These are phyloP conservation scores for Nicotiana obtusifolia DNA, from an alignment of 257 asterid species.

Conservation along the genomic window DNA sequence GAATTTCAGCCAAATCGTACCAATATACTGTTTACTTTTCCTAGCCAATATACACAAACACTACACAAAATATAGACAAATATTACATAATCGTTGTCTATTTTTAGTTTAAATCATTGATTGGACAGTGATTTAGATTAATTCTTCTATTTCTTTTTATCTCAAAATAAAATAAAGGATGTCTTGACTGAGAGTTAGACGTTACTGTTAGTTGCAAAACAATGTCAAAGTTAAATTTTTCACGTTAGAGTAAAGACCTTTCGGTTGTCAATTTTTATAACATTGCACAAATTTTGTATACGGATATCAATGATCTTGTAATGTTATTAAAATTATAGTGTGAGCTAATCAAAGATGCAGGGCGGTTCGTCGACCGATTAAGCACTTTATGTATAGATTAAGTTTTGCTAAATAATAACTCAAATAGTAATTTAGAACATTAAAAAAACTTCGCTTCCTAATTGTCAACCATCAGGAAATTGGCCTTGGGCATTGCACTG, in stretches of 20 bases:
- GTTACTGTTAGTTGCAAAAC: not conserved
- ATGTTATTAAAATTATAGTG: not conserved
- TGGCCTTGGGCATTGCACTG: constrained; percentile 3
- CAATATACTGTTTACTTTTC: too few species aligned
- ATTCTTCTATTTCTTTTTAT: too few species aligned
- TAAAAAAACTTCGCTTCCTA: not conserved
- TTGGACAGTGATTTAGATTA: too few species aligned
- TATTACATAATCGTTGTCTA: too few species aligned
- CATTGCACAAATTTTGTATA: not conserved
- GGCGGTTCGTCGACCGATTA: not conserved
- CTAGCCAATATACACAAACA: too few species aligned
- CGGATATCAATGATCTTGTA: not conserved
- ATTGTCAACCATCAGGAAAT: constrained; percentile 12
- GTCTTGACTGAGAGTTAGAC: not conserved
- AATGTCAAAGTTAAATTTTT: not conserved
- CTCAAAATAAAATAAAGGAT: not conserved
- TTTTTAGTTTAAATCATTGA: too few species aligned
- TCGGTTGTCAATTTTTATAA: not conserved
- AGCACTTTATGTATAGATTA: not conserved
- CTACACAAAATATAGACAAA: too few species aligned
- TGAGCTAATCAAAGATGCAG: not conserved
- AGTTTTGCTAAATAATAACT: not conserved
- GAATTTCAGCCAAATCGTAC: too few species aligned
- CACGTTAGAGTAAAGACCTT: not conserved
- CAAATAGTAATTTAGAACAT: not conserved